Percentiles rank a stretch among this genome's conserved stretches.
Conservation (phyloP, 306 rosid species). For the Inga laurina region DNA sequence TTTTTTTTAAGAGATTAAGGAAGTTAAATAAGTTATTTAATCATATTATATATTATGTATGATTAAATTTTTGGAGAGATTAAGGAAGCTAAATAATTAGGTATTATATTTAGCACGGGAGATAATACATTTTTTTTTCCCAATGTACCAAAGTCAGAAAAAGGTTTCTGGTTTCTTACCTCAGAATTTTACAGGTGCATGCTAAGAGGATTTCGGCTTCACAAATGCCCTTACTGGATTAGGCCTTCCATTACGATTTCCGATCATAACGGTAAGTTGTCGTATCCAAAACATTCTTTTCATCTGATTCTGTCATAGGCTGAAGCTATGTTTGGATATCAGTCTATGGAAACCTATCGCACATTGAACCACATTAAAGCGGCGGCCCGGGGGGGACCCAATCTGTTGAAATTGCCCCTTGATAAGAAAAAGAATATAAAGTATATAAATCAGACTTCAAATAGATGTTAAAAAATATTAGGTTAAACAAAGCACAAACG, state of each 20-base stretch:
- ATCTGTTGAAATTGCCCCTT: not conserved
- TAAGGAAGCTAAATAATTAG: no score
- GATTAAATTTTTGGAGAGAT: no score
- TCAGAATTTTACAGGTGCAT: constrained; percentile 70
- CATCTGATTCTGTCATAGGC: not conserved
- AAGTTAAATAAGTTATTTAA: no score
- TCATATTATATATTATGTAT: no score
- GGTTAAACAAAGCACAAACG: not conserved
- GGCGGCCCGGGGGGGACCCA: no score
- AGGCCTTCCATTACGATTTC: constrained; percentile 86
- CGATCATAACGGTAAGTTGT: constrained; percentile 68
- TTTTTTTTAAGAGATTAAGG: no score
- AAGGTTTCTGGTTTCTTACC: constrained; percentile 19
- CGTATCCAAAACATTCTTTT: constrained; percentile 14
- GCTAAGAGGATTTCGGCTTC: constrained; percentile 93
- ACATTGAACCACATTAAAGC: not conserved
- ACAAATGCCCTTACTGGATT: constrained; percentile 88
- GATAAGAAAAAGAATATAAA: not conserved
- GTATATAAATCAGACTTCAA: not conserved
- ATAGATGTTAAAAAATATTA: constrained; percentile 8
- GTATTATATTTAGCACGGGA: no score
- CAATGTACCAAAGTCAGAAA: constrained; percentile 14
- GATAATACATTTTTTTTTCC: no score
- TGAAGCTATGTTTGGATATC: constrained; percentile 7
- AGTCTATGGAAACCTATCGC: not conserved